These are phyloP conservation scores for Quercus robur DNA, from an alignment of 306 rosid genomes.

Conservation along the genomic window DNA sequence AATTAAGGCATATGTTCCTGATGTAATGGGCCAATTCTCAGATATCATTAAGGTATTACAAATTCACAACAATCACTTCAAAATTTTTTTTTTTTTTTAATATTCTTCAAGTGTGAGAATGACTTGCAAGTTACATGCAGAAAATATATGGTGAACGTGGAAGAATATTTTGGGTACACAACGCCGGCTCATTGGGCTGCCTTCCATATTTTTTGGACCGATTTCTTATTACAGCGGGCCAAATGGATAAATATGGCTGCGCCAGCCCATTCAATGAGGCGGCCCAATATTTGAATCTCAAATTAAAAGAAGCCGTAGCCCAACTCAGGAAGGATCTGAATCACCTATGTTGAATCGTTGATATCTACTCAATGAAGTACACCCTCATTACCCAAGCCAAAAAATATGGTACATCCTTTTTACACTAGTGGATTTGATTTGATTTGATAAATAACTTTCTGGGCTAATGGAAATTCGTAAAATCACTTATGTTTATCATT, in stretches of 20 bases:
- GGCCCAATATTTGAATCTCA: constrained; percentile 56
- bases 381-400: constrained; percentile 53
- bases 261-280: constrained; percentile 47
- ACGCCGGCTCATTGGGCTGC: constrained; percentile 46
- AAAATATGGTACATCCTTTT: constrained; percentile 37
- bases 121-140: not conserved
- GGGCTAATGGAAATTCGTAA: no score
- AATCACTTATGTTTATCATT: no score
- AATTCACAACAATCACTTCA: no score
- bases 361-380: constrained; percentile 66
- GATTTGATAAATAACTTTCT: no score
- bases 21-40: constrained; percentile 18
- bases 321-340: constrained; percentile 53
- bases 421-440: not conserved
- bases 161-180: constrained; percentile 40
- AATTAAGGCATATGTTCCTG: constrained; percentile 30
- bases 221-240: constrained; percentile 16
- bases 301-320: constrained; percentile 32
- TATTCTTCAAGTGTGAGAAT: no score
- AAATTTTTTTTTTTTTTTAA: no score
- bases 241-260: constrained; percentile 61
- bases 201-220: constrained; percentile 32
- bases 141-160: constrained; percentile 24
- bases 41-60: constrained; percentile 10
- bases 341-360: constrained; percentile 53